phyloP scores from a whole-genome alignment of 306 rosid genomes.

The Fragaria vesca region DNA sequence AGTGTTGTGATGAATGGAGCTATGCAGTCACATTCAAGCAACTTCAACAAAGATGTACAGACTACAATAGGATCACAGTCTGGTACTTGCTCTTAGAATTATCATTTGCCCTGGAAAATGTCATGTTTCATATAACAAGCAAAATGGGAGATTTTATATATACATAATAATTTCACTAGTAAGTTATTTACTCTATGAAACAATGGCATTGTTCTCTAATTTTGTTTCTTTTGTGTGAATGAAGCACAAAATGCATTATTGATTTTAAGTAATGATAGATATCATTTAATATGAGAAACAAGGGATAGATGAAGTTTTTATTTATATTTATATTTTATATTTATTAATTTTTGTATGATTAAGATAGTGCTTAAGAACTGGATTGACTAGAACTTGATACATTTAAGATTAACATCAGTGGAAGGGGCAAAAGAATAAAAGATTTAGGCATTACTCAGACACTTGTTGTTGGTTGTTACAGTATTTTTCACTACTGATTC shows the following conservation, averaged over 20 bases:
- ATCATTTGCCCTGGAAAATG: conserved; percentile 8
- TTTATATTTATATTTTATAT: background rate
- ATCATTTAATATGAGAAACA: background rate
- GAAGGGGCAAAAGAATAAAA: background rate
- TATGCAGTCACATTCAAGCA: conserved; percentile 22
- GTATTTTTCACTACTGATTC: background rate
- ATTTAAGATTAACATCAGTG: background rate
- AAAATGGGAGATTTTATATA: background rate
- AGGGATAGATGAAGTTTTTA: background rate
- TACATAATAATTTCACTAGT: background rate
- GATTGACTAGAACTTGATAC: background rate
- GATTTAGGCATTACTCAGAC: background rate
- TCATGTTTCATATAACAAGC: background rate
- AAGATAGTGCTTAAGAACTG: background rate
- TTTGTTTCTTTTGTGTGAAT: conserved; percentile 1
- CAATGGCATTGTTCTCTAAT: background rate
- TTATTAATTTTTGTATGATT: background rate
- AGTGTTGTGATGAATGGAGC: conserved; percentile 39
- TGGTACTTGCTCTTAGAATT: conserved; percentile 35
- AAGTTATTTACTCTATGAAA: background rate
- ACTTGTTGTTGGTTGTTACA: background rate
- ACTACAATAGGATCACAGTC: conserved; percentile 35
- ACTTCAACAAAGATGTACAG: conserved; percentile 30
- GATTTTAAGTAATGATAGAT: background rate
- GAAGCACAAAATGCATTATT: background rate